Percentiles rank a stretch among this genome's conserved stretches.
Evolutionary conservation across 352 stramenopile species (phyloP).

Genomic region (Pythium dissotocum): DNA sequence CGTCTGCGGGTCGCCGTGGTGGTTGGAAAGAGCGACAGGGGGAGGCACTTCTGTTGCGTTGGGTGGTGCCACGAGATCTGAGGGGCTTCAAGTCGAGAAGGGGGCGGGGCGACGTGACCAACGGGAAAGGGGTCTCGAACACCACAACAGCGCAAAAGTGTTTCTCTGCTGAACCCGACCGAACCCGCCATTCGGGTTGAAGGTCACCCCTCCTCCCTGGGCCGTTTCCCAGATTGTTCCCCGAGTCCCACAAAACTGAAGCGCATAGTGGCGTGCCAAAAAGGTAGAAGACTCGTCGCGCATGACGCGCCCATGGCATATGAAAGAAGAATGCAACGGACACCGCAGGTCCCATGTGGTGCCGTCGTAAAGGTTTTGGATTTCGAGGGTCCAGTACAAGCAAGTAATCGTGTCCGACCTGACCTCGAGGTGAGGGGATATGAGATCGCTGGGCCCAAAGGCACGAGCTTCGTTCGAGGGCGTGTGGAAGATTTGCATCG

Average conservation of each 20-base stretch:
- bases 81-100: neutral
- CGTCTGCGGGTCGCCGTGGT: neutral
- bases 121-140: conserved; percentile 7
- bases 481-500: neutral
- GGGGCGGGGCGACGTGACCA: conserved; percentile 3
- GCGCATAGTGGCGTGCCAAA: conserved; percentile 2
- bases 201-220: conserved; percentile 12
- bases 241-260: conserved; percentile 9
- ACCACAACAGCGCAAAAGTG: neutral
- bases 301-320: neutral
- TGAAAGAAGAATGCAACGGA: neutral
- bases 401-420: no score
- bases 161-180: neutral
- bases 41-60: neutral
- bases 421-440: no score
- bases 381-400: neutral
- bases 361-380: neutral
- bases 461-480: no score
- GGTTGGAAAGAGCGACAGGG: neutral
- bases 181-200: neutral
- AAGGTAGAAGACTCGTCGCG: no score
- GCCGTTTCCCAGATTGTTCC: conserved; percentile 18
- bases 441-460: no score
- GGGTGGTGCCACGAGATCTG: conserved; percentile 12
- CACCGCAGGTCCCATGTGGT: neutral